A percentile compares a stretch with the other conserved stretches of the same genome.
phyloP scores from a whole-genome alignment of 176 grass and related monocot genomes.

The Chloris gayana region DNA sequence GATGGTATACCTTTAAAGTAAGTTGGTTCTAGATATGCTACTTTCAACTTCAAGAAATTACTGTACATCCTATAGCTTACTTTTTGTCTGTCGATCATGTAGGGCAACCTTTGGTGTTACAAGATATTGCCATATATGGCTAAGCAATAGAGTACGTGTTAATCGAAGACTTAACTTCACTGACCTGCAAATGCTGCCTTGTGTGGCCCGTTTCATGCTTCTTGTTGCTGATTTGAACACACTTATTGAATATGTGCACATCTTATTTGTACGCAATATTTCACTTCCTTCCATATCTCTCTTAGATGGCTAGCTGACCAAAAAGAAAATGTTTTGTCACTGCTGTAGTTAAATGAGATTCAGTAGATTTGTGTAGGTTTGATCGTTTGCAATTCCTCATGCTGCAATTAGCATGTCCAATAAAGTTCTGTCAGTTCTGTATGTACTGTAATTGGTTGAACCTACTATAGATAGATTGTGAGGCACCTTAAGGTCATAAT shows the following conservation, averaged over 20 bases:
- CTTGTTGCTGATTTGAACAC: background rate
- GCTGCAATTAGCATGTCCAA: background rate
- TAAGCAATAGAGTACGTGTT: conserved; percentile 60
- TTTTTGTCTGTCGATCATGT: conserved; percentile 40
- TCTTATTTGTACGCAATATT: background rate
- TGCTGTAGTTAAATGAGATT: background rate
- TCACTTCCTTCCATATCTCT: background rate
- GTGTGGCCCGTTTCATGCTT: background rate
- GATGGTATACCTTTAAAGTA: conserved; percentile 63
- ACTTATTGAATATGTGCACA: background rate
- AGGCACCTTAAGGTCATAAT: background rate
- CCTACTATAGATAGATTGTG: background rate
- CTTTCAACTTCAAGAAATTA: background rate
- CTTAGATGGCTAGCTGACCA: background rate
- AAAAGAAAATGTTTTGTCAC: background rate
- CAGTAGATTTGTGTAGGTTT: conserved; percentile 12
- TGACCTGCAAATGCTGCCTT: conserved; percentile 26
- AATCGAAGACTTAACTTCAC: conserved; percentile 7
- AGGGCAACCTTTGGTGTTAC: conserved; percentile 77
- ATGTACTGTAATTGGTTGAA: background rate
- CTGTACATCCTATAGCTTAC: conserved; percentile 5
- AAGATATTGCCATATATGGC: conserved; percentile 70
- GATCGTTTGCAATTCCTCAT: background rate
- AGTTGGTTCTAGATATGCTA: conserved; percentile 27
- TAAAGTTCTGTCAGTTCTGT: background rate